These are phyloP conservation scores for Fusarium domesticum DNA, from an alignment of 2,329 filamentous ascomycete genomes.

Conservation along the genomic window DNA sequence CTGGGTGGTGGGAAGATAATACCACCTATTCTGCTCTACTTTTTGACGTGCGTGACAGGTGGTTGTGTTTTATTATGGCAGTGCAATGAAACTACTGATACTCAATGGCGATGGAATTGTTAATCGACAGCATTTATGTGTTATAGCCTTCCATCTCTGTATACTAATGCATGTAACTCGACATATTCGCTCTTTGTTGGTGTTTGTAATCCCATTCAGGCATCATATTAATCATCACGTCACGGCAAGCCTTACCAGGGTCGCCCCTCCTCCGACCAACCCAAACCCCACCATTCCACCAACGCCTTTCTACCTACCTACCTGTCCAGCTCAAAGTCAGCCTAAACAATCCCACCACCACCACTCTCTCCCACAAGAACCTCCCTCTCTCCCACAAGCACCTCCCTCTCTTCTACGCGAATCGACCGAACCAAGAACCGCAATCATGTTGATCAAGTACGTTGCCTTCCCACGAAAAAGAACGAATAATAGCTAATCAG, in stretches of 20 bases:
- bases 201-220: too few relatives aligned
- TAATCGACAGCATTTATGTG: too few relatives aligned
- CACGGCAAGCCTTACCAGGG: slow-evolving; percentile 1
- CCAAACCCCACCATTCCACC: slow-evolving; percentile 25
- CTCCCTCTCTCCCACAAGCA: slow-evolving; percentile 1
- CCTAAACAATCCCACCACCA: slow-evolving; percentile 9
- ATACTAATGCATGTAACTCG: too few relatives aligned
- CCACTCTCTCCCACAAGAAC: slow-evolving; percentile 4
- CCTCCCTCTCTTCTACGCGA: neutral
- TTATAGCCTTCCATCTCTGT: too few relatives aligned
- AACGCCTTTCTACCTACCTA: slow-evolving; percentile 6
- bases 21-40: slow-evolving; percentile 26
- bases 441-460: slow-evolving; percentile 52
- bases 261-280: slow-evolving; percentile 15
- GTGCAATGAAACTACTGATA: too few relatives aligned
- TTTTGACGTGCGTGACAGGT: too few relatives aligned
- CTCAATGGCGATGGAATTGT: too few relatives aligned
- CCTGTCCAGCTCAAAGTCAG: too few relatives aligned
- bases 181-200: too few relatives aligned
- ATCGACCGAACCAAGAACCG: slow-evolving; percentile 5
- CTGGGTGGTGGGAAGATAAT: slow-evolving; percentile 18
- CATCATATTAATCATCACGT: neutral
- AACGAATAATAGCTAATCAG: slow-evolving; percentile 13
- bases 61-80: too few relatives aligned
- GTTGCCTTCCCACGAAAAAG: slow-evolving; percentile 17